Evolutionary conservation across 495 filamentous ascomycete species (phyloP), one percentile per base, ranked within the genome.

Genomic region (Aspergillus ellipticus): DNA sequence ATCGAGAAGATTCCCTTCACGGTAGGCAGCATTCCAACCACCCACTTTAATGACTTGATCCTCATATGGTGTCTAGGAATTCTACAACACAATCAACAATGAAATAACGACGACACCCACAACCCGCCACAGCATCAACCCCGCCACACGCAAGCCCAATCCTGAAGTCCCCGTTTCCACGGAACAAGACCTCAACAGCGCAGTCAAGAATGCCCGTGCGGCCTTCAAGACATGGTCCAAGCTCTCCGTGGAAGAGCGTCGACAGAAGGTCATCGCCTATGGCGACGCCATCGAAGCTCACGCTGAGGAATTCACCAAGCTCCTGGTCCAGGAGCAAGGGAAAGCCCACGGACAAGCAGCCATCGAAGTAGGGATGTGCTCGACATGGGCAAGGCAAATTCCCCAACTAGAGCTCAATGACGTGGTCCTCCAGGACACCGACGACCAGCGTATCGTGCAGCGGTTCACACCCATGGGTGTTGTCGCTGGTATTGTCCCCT

Each of bases 401-500:
- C 19, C n/a, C 22, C 49, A 20, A 24, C 13, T 51, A 37, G 49
- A 51, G 20, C 31, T 51, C 4, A 51, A 75, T 19, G 71, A 76
- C 46, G 75, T 72, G 20, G 74, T 78, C 58, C 56, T 74, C 20
- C 31, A 51, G 22, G 49, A 51, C 11, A 51, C 35, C 2, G 49
- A 41, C 6, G 49, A 51, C 31, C 49, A 37, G 19, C 76, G 76
- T 51, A 74, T 77, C 31, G 66, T 74, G 0, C 62, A 69, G 8
- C 69, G 71, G 33, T 51, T 41, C 39, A 68, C 75, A 42, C 74
- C 74, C 13, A 60, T 78, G 17, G 77, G 76, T 24, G 90, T 96
- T 10, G 91, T 87, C 20, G 71, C 63, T 11, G 74, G 73, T 16
- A 75, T 80, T 35, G 66, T 74, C 4, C 75, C 77, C 10, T 82